Conservation (phyloP, 2,329 filamentous ascomycete genomes). For the Uncinocarpus reesii region DNA sequence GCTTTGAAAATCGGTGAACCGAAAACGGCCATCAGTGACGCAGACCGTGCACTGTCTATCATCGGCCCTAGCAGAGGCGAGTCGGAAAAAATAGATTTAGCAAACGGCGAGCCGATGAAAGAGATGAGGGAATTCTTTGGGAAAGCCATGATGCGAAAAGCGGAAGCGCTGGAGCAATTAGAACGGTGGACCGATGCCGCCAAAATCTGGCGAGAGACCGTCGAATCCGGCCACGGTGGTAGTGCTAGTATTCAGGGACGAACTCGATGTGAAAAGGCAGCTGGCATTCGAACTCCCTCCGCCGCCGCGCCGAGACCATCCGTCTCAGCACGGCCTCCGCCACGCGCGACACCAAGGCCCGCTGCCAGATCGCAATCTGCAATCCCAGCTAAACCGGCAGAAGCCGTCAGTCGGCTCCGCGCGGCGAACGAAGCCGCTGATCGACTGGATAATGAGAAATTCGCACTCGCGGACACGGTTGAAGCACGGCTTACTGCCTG, state of each 20-base stretch:
- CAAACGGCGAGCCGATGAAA: constrained; percentile 54
- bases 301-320: constrained; percentile 40
- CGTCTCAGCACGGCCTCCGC: constrained; percentile 25
- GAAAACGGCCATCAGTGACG: constrained; percentile 74
- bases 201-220: constrained; percentile 66
- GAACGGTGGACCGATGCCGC: constrained; percentile 86
- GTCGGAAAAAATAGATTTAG: constrained; percentile 65
- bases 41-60: constrained; percentile 65
- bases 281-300: constrained; percentile 50
- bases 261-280: constrained; percentile 81
- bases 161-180: constrained; percentile 88
- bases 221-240: constrained; percentile 79
- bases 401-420: constrained; percentile 71
- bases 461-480: constrained; percentile 75
- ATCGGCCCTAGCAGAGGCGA: constrained; percentile 73
- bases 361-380: constrained; percentile 18
- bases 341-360: constrained; percentile 22
- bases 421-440: constrained; percentile 79
- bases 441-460: constrained; percentile 81
- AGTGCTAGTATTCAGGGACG: constrained; percentile 72
- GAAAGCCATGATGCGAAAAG: constrained; percentile 88
- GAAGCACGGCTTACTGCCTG: constrained; percentile 69
- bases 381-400: constrained; percentile 44
- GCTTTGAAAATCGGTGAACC: constrained; percentile 85
- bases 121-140: constrained; percentile 90